phyloP scores from a whole-genome alignment of 495 filamentous ascomycete genomes.

The Xylaria telfairii region DNA sequence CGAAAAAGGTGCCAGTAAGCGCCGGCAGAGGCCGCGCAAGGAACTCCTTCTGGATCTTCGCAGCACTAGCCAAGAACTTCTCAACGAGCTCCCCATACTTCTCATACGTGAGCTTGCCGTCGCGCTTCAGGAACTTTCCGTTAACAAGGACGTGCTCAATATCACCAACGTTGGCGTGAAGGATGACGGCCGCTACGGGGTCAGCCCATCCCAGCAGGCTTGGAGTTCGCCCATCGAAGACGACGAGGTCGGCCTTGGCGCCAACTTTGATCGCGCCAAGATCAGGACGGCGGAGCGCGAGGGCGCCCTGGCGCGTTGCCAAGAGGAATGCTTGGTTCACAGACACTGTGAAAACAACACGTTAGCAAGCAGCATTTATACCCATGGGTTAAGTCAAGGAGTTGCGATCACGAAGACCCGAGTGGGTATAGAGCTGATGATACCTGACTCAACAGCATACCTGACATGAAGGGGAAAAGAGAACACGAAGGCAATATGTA shows the following conservation, averaged over 20 bases:
- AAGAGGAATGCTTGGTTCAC: slow-evolving; percentile 58
- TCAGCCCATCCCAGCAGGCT: slow-evolving; percentile 56
- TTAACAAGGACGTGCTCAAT: slow-evolving; percentile 55
- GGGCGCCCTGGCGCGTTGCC: slow-evolving; percentile 53
- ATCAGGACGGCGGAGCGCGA: slow-evolving; percentile 52
- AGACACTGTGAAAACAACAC: slow-evolving; percentile 35
- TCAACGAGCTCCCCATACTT: slow-evolving; percentile 36
- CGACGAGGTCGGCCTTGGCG: slow-evolving; percentile 56
- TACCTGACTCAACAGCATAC: background rate
- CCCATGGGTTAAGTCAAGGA: background rate
- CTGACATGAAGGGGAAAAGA: background rate
- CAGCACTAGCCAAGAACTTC: slow-evolving; percentile 42
- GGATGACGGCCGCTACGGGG: slow-evolving; percentile 58
- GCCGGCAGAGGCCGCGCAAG: slow-evolving; percentile 26
- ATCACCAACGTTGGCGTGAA: slow-evolving; percentile 57
- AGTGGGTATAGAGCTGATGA: background rate
- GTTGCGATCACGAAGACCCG: background rate
- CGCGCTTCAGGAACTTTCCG: slow-evolving; percentile 49
- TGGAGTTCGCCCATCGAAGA: slow-evolving; percentile 55
- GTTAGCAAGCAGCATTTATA: slow-evolving; percentile 19
- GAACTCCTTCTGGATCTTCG: slow-evolving; percentile 34
- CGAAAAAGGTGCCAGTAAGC: slow-evolving; percentile 27
- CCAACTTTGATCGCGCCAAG: slow-evolving; percentile 52
- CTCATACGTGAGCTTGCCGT: slow-evolving; percentile 39
- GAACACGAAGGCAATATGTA: background rate